Conservation (phyloP, 257 asterid genomes). For the Lycium ferocissimum region DNA sequence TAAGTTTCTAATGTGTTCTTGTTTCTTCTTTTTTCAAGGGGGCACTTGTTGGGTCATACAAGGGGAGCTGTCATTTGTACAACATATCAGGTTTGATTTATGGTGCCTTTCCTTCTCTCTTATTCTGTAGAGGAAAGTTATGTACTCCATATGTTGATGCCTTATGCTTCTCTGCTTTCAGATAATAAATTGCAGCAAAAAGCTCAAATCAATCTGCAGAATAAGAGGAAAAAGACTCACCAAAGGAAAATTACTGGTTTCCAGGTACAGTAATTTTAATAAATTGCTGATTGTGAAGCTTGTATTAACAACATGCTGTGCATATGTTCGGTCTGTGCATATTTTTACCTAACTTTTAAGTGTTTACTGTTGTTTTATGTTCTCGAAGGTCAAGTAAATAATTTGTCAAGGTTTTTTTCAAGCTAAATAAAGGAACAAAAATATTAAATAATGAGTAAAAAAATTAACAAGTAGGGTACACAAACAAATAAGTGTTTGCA, state of each 20-base stretch:
- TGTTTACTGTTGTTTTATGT: neutral
- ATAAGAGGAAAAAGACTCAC: conserved; percentile 86
- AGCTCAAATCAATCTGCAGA: conserved; percentile 82
- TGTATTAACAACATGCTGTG: neutral
- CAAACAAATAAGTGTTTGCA: neutral
- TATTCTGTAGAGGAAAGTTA: conserved; percentile 27
- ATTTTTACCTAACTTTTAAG: neutral
- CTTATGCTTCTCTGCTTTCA: conserved; percentile 37
- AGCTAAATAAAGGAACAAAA: conserved; percentile 7
- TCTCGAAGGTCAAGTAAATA: neutral
- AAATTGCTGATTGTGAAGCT: conserved; percentile 7
- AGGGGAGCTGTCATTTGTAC: conserved; percentile 91
- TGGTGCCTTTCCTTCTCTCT: conserved; percentile 18
- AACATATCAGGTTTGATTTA: conserved; percentile 69
- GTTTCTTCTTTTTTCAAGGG: conserved; percentile 57
- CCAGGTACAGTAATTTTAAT: conserved; percentile 59
- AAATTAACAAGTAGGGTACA: neutral
- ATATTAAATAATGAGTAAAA: neutral
- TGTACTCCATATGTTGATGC: conserved; percentile 25
- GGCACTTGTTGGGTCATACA: conserved; percentile 96
- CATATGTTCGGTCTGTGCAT: neutral
- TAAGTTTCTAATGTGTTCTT: neutral
- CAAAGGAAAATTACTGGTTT: conserved; percentile 97
- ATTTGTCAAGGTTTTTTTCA: neutral
- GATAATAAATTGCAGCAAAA: conserved; percentile 87